Evolutionary conservation across 768 basidiomycete species (phyloP).

Genomic region (Russula dissimulans): DNA sequence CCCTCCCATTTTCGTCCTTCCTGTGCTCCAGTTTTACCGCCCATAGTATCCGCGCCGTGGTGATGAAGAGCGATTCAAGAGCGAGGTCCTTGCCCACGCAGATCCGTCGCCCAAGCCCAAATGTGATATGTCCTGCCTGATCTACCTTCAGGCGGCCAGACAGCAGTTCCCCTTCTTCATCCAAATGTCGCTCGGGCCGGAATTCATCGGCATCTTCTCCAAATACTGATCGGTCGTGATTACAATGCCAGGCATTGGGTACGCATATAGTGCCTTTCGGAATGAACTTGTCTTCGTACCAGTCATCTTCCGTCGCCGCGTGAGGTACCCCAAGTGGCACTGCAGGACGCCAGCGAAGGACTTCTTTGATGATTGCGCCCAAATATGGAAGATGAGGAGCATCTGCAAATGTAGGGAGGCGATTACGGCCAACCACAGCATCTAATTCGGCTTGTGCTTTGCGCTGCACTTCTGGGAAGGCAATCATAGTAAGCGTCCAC

Average conservation of each 20-base stretch:
- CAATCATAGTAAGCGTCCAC: slow-evolving; percentile 15
- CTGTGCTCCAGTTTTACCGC: no score
- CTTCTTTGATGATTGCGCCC: background rate
- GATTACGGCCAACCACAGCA: slow-evolving; percentile 15
- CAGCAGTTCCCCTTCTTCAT: background rate
- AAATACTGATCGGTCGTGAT: slow-evolving; percentile 3
- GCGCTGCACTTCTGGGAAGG: slow-evolving; percentile 12
- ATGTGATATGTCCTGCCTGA: slow-evolving; percentile 6
- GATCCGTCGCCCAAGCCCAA: slow-evolving; percentile 8
- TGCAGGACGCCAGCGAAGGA: slow-evolving; percentile 4
- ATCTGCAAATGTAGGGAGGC: slow-evolving; percentile 16
- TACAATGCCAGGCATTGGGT: slow-evolving; percentile 19
- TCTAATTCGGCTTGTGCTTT: slow-evolving; percentile 18
- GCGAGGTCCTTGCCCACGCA: slow-evolving; percentile 18
- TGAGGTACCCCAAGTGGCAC: background rate
- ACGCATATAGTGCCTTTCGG: slow-evolving; percentile 29
- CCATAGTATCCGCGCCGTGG: no score
- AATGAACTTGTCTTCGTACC: slow-evolving; percentile 21
- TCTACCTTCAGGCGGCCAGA: background rate
- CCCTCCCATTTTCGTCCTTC: no score
- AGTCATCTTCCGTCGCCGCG: slow-evolving; percentile 21
- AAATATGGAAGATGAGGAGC: slow-evolving; percentile 14
- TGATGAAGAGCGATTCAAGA: slow-evolving; percentile 11
- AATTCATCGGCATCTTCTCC: slow-evolving; percentile 17
- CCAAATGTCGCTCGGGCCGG: slow-evolving; percentile 17